Percentiles rank a stretch among this genome's conserved stretches.
phyloP scores from a whole-genome alignment of 495 filamentous ascomycete genomes.

The Lepidopterella palustris region DNA sequence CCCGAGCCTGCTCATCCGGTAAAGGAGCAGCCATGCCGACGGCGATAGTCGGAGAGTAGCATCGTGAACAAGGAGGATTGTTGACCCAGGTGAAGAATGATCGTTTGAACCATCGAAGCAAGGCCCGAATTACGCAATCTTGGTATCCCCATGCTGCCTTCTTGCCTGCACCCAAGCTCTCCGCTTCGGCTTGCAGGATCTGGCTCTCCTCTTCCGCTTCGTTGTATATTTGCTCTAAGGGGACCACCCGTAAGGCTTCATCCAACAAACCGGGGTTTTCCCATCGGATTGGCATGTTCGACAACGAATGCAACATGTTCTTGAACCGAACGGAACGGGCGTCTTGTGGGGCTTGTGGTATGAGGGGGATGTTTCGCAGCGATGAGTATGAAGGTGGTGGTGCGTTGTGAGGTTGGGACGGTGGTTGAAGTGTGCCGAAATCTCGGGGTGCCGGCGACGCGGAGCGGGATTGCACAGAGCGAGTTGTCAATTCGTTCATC shows the following conservation, averaged over 20 bases:
- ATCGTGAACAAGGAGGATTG: slow-evolving; percentile 79
- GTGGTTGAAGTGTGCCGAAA: slow-evolving; percentile 27
- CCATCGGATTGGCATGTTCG: slow-evolving; percentile 80
- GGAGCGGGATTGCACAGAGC: slow-evolving; percentile 42
- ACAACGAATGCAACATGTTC: slow-evolving; percentile 72
- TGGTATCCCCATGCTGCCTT: slow-evolving; percentile 96
- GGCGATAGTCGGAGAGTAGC: slow-evolving; percentile 73
- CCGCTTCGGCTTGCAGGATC: slow-evolving; percentile 77
- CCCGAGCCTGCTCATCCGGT: slow-evolving; percentile 80
- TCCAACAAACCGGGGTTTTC: slow-evolving; percentile 96
- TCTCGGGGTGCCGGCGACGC: slow-evolving; percentile 51
- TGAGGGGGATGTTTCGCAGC: slow-evolving; percentile 67
- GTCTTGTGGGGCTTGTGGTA: slow-evolving; percentile 72
- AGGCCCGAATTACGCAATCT: slow-evolving; percentile 88
- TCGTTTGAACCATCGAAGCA: slow-evolving; percentile 93
- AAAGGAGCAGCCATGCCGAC: slow-evolving; percentile 76
- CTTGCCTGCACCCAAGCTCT: slow-evolving; percentile 66
- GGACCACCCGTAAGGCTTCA: slow-evolving; percentile 79
- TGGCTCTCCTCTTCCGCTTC: slow-evolving; percentile 92
- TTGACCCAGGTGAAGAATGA: slow-evolving; percentile 96
- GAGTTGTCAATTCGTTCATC: slow-evolving; percentile 65
- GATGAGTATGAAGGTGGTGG: slow-evolving; percentile 59
- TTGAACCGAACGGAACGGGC: slow-evolving; percentile 71
- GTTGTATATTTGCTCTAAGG: slow-evolving; percentile 84
- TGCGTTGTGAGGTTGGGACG: slow-evolving; percentile 10